Evolutionary conservation across 1,284 basidiomycete genomes (phyloP).

Genomic region (Gomphus bonarii): DNA sequence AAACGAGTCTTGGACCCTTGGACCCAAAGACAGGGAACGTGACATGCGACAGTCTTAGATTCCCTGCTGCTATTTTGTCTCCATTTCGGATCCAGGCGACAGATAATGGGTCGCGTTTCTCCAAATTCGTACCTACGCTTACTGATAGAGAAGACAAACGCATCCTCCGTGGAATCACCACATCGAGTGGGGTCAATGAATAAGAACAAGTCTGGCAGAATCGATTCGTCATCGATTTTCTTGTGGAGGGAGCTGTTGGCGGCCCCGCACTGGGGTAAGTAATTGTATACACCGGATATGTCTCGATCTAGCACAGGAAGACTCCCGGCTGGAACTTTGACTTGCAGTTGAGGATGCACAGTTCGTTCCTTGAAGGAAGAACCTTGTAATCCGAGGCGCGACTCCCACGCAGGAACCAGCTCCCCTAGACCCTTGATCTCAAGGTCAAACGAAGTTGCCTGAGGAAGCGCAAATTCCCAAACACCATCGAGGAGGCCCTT

Average conservation of each 20-base stretch:
- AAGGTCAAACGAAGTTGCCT: constrained; percentile 41
- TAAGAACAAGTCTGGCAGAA: constrained; percentile 64
- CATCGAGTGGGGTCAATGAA: constrained; percentile 80
- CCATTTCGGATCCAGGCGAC: constrained; percentile 65
- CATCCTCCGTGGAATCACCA: constrained; percentile 60
- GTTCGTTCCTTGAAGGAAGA: constrained; percentile 55
- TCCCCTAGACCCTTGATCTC: constrained; percentile 60
- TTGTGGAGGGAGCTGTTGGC: constrained; percentile 83
- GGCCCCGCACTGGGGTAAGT: constrained; percentile 83
- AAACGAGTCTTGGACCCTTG: constrained; percentile 33
- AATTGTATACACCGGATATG: constrained; percentile 69
- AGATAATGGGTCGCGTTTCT: constrained; percentile 67
- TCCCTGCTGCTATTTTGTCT: constrained; percentile 50
- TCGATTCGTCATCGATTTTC: constrained; percentile 35
- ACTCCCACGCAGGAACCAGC: constrained; percentile 78
- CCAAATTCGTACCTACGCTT: constrained; percentile 73
- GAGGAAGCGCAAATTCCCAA: constrained; percentile 82
- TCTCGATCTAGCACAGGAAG: constrained; percentile 60
- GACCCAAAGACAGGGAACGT: constrained; percentile 60
- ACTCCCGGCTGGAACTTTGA: constrained; percentile 46
- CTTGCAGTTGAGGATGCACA: constrained; percentile 58
- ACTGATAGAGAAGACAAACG: constrained; percentile 75
- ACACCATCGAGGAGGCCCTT: constrained; percentile 53
- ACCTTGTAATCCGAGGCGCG: constrained; percentile 66
- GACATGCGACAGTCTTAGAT: constrained; percentile 39